Evolutionary conservation across 306 rosid species (phyloP), one percentile per base, ranked within the genome.

Genomic region (Vicia sativa): DNA sequence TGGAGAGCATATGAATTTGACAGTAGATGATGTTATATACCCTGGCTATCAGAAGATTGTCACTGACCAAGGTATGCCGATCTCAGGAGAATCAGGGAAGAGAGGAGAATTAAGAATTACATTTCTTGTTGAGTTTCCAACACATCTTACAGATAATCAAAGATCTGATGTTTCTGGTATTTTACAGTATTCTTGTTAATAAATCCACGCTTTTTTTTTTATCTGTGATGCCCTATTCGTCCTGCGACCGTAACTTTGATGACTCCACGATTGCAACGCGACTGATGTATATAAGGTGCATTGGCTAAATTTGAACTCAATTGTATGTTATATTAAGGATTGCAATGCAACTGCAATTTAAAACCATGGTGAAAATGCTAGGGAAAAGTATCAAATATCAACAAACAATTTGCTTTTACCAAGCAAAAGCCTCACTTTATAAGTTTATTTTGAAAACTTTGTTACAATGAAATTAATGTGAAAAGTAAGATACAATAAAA

Each of bases 41-140:
- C 95, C 89, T 42, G 92, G 95, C 7, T 84, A 64, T 58, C 78
- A 80, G 75, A 85, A 78, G 77, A 46, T 83, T 16, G 69, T 95
- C 19, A 63, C 42, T 3, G 87, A 78, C 58, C 86, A 83, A 65
- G 99, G 99, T 19, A 90, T 95, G 99, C 74, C 97, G 1, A 68
- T 67, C 14, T 26, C 87, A 11, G 75, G 16, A 16, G 78, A 80
- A 9, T 67, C 73, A 29, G 84, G 73, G 71, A 82, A 62, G 41
- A 88, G 95, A 75, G 99, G 96, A 45, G 41, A 76, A 58, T 75
- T 95, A 74, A 86, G 65, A 50, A 39, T 93, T 57, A 80, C 67
- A 39, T 93, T 90, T 72, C 64, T 80, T 1, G 95, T 88, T 50
- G 67, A 70, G 49, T 88, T 93, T 85, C 99, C 99, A 6, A 53